phyloP scores from a whole-genome alignment of 345 rosid species.

The Eucalyptus pauciflora region DNA sequence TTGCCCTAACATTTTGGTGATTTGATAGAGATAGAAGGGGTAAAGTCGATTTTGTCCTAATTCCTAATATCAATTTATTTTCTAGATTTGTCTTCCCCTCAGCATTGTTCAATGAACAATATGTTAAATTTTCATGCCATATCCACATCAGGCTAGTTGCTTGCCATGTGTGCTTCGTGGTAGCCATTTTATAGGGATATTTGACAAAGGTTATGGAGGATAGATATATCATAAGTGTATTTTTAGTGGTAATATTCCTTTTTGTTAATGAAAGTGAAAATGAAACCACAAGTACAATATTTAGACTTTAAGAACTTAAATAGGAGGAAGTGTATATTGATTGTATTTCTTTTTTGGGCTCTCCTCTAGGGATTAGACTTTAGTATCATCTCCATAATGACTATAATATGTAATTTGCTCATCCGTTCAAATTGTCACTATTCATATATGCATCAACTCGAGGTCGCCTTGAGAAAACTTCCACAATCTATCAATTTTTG shows the following conservation, averaged over 20 bases:
- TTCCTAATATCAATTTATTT: background rate
- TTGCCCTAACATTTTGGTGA: background rate
- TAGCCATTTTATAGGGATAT: background rate
- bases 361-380: background rate
- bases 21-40: background rate
- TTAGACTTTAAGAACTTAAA: background rate
- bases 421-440: no score
- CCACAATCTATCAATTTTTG: no score
- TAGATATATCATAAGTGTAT: background rate
- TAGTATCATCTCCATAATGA: background rate
- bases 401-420: no score
- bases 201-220: background rate
- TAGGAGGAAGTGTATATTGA: background rate
- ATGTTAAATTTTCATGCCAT: rapidly evolving
- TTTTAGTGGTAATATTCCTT: background rate
- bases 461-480: no score
- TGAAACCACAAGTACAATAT: background rate
- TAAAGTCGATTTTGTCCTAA: background rate
- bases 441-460: no score
- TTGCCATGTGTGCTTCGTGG: background rate
- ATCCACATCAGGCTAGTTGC: background rate
- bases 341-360: background rate
- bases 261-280: background rate
- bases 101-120: background rate
- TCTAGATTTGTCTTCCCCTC: background rate